Evolutionary conservation across 2,329 filamentous ascomycete genomes (phyloP).

Genomic region (Aspergillus sp.): DNA sequence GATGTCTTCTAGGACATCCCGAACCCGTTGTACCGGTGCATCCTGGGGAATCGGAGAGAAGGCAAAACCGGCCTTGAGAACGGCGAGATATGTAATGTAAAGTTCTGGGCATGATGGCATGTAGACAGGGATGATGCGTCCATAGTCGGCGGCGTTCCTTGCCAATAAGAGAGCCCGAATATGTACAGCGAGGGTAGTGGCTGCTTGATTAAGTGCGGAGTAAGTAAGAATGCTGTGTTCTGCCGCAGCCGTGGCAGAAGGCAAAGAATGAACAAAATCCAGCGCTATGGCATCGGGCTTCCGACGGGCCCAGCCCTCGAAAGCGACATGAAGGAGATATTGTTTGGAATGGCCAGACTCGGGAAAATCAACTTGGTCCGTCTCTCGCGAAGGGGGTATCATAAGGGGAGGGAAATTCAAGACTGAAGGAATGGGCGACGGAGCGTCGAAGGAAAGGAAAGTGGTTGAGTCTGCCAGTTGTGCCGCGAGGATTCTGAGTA

Average conservation of each 20-base stretch:
- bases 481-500: constrained; percentile 21
- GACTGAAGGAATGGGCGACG: constrained; percentile 23
- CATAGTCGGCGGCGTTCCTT: not conserved
- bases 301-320: constrained; percentile 28
- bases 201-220: constrained; percentile 25
- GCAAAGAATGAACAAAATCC: constrained; percentile 31
- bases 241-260: constrained; percentile 15
- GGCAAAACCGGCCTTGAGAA: constrained; percentile 39
- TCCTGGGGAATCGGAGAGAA: constrained; percentile 44
- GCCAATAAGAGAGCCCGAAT: constrained; percentile 18
- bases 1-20: constrained; percentile 32
- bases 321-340: constrained; percentile 28
- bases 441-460: constrained; percentile 4
- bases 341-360: constrained; percentile 3
- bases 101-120: constrained; percentile 39
- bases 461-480: constrained; percentile 18
- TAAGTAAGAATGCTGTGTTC: constrained; percentile 31
- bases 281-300: constrained; percentile 27
- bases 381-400: constrained; percentile 22
- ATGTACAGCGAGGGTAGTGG: constrained; percentile 24
- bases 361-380: constrained; percentile 6
- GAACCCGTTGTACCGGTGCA: constrained; percentile 31
- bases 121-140: constrained; percentile 31
- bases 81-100: constrained; percentile 40
- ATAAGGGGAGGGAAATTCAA: constrained; percentile 30